Evolutionary conservation across 257 asterid species (phyloP).

Genomic region (Osmanthus fragrans): DNA sequence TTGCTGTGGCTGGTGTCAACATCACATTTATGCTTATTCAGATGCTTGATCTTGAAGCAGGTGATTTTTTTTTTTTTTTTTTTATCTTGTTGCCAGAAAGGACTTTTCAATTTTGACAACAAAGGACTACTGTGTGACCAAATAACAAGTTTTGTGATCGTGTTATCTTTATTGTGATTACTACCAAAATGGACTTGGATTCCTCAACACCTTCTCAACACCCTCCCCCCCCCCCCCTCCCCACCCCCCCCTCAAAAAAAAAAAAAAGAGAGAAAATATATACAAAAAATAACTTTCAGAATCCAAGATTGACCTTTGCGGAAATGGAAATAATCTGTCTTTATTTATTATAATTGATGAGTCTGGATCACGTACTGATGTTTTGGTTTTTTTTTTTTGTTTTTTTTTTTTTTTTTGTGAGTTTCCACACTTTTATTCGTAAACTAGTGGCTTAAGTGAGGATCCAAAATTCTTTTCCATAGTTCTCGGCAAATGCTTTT

Average conservation of each 20-base stretch:
- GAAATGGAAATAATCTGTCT: background rate
- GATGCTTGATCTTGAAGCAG: conserved; percentile 99
- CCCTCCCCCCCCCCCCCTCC: background rate
- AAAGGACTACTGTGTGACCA: background rate
- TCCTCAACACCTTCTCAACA: background rate
- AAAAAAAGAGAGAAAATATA: background rate
- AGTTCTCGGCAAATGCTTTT: background rate
- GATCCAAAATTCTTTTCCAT: background rate
- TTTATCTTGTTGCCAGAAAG: background rate
- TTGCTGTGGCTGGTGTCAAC: conserved; percentile 99
- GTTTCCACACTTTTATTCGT: background rate
- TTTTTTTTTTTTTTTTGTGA: too few relatives aligned
- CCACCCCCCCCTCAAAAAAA: background rate
- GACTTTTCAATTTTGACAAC: background rate
- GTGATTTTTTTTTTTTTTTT: conserved; percentile 31
- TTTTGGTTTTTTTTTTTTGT: background rate
- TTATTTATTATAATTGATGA: background rate
- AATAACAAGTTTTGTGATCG: background rate
- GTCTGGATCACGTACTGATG: background rate
- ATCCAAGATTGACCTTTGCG: conserved; percentile 1
- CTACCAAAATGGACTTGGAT: conserved; percentile 18
- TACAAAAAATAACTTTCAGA: background rate
- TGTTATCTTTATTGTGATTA: background rate
- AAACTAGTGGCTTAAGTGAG: background rate
- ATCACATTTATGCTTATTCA: conserved; percentile 98